Evolutionary conservation across 352 stramenopile genomes (phyloP), one percentile per base, ranked within the genome.

Genomic region (Globisporangium apiculatum): DNA sequence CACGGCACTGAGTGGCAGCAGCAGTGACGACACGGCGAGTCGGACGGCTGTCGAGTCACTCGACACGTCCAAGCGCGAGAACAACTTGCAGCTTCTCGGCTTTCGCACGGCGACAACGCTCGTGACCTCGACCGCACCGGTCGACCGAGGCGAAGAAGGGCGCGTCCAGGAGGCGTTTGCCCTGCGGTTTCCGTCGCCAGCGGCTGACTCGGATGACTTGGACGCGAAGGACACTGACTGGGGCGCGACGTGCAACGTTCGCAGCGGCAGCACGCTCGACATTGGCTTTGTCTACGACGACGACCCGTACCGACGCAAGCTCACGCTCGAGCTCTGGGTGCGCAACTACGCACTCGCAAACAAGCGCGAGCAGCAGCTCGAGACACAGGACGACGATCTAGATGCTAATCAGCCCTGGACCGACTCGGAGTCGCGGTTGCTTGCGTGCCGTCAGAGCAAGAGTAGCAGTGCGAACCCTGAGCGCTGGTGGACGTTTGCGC

Each of bases 1-100:
- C 7, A 62, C 67, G 1, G 75, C 47, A 6, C 59, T 67, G 51
- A 49, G 17, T 31, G 15, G 7, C 17, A 35, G 15, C 45, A 17
- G 17, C 45, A 35, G 7, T 41, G 17, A 2, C 47, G 24, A 58
- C n/a, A 67, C 69, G 49, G 49, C 46, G 9, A 41, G 24, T 48
- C 10, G 68, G 62, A 7, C 61, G 79, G 37, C 71, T 80, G 46
- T 83, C 66, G 78, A 91, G 41, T 87, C 75, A 9, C 53, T 86
- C 51, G 85, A 94, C 64, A 91, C 83, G 45, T 92, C 80, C 41
- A 94, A 92, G 58, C 79, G 81, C 15, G 79, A 91, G 58, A 94
- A 92, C 62, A 73, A 86, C 7, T 56, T 92, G 36, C 71, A 76
- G 54, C 58, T 94, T 31, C 41, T 79, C 51, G 66, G 68, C 18